Evolutionary conservation across 208 protist species (phyloP).

Genomic region (Acanthamoeba lenticulata): DNA sequence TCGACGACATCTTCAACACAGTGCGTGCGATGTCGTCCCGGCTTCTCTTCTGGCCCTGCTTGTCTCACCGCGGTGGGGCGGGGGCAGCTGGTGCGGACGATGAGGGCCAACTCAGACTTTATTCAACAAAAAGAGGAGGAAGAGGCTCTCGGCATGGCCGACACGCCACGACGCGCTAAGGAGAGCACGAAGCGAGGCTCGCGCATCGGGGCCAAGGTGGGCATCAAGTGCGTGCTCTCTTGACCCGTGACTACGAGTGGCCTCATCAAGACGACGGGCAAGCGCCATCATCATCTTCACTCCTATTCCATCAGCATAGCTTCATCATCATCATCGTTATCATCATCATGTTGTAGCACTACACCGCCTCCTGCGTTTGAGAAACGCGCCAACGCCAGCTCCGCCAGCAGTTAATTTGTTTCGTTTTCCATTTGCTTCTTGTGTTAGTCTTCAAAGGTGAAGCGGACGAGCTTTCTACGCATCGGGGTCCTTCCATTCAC

Average conservation of each 20-base stretch:
- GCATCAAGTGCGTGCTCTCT: background rate
- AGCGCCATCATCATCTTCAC: background rate
- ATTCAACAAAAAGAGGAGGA: constrained; percentile 6
- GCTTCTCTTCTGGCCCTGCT: background rate
- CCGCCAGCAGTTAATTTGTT: background rate
- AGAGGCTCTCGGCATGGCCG: background rate
- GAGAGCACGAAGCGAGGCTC: background rate
- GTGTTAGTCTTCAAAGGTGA: too few relatives aligned
- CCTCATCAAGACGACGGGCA: background rate
- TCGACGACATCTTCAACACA: background rate
- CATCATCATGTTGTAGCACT: too few relatives aligned
- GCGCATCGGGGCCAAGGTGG: background rate
- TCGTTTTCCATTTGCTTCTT: background rate
- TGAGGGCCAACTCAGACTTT: constrained; percentile 1
- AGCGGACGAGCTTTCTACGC: background rate
- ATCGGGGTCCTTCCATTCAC: too few relatives aligned
- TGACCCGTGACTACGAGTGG: background rate
- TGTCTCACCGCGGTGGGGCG: background rate
- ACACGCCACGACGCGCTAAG: background rate
- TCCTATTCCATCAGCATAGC: background rate
- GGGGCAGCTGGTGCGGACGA: background rate
- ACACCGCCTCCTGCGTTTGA: too few relatives aligned
- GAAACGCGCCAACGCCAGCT: background rate
- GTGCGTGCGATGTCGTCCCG: background rate
- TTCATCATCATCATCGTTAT: too few relatives aligned